These are phyloP conservation scores for Climacium dendroides DNA, from an alignment of 225 moss, liverwort and hornwort species.

Conservation along the genomic window DNA sequence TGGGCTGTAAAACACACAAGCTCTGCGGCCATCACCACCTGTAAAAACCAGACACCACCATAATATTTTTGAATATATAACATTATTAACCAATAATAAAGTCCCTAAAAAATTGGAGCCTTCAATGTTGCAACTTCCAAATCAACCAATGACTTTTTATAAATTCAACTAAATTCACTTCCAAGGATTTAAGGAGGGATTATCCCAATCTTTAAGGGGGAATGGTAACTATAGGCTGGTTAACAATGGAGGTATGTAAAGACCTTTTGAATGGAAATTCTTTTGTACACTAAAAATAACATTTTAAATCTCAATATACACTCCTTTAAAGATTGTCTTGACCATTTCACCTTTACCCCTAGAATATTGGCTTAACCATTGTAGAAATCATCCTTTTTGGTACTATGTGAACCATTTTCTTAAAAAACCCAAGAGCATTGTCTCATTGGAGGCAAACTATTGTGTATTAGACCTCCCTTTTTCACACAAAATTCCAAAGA, in stretches of 20 bases:
- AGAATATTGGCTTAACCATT: rapidly evolving
- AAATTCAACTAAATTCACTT: background rate
- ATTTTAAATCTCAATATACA: background rate
- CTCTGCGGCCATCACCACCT: constrained; percentile 18
- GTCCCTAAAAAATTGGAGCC: rapidly evolving
- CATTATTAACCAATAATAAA: background rate
- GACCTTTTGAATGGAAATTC: background rate
- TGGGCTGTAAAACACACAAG: constrained; percentile 29
- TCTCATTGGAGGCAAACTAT: no score
- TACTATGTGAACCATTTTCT: background rate
- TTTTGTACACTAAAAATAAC: background rate
- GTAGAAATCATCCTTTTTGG: background rate
- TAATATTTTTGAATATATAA: background rate
- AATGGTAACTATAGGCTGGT: background rate
- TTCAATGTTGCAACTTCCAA: rapidly evolving
- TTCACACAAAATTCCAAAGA: background rate
- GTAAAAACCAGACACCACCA: background rate
- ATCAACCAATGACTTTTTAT: rapidly evolving
- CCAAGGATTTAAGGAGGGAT: rapidly evolving
- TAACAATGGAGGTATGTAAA: background rate
- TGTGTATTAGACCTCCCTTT: background rate
- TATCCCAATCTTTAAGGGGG: background rate
- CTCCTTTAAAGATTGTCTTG: background rate
- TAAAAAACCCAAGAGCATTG: background rate
- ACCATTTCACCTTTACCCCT: background rate